Base-by-base conservation (phyloP, 352 stramenopile genomes). In the Thalassiosira hispida region DNA sequence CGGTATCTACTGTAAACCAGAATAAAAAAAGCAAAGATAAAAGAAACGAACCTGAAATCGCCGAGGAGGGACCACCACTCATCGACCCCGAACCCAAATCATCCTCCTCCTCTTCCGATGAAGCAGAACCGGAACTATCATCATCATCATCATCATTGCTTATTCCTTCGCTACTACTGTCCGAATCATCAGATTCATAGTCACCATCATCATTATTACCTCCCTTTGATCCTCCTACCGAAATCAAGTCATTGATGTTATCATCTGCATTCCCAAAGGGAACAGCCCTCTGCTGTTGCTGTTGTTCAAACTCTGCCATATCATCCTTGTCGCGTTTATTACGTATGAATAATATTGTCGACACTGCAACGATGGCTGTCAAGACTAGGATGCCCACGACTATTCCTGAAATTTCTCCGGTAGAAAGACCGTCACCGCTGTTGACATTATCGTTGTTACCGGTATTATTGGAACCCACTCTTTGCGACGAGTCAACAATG, bases 361-460 rank as follows among this genome's bases (percentile, higher is more conserved):
- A 3, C 0, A 64, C 2, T 8, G 42, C 38, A 25, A 73, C 33
- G 1, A 63, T 31, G 11, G 65, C 71, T 44, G 77, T 2, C 7
- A 73, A 12, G 0, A 65, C 23, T 9, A 85, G 25, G 11, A 72
- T 23, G 18, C 25, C 65, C 9, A 76, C 14, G 12, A 73, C 22
- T 56, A 81, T 76, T 38, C 78, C 78, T 20, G 59, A n/a, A 46
- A 85, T 76, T 27, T 42, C 78, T 35, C 71, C 78, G 47, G 20
- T 29, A 31, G 78, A 72, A 29, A 79, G 27, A n/a, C 71, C 77
- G 16, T 63, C 77, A 46, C 20, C 51, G n/a, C 27, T 31, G 29
- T 52, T 40, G 1, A 44, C 57, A 44, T 55, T 27, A 5, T 56
- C 27, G 16, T 35, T 25, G 27, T 53, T 22, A 20, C 18, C 46